A percentile compares a stretch with the other conserved stretches of the same genome.
Evolutionary conservation across 2,329 filamentous ascomycete genomes (phyloP).

Genomic region (Alternaria incomplexa): DNA sequence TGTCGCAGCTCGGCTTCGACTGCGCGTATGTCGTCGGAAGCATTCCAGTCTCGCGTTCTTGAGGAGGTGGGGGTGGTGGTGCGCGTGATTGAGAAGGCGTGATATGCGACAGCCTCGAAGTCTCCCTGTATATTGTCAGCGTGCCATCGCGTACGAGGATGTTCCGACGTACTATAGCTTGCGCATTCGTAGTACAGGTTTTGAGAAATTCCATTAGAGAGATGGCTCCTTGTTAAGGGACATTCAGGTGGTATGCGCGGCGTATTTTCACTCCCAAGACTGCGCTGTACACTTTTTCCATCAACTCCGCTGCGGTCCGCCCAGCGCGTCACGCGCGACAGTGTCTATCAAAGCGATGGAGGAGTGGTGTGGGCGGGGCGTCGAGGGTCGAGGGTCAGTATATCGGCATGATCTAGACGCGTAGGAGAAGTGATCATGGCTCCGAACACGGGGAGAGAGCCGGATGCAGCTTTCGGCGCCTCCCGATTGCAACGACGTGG

Average conservation of each 20-base stretch:
- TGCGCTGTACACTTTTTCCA: conserved; percentile 45
- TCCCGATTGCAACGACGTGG: background rate
- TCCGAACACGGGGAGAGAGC: conserved; percentile 14
- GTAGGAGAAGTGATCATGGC: conserved; percentile 32
- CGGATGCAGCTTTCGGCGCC: background rate
- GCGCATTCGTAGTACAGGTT: conserved; percentile 47
- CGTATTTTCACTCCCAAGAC: conserved; percentile 41
- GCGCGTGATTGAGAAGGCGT: conserved; percentile 43
- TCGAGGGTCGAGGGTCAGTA: conserved; percentile 23
- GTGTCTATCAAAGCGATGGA: conserved; percentile 12
- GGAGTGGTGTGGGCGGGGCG: conserved; percentile 4
- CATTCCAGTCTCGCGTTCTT: conserved; percentile 20
- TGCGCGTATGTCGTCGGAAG: conserved; percentile 37
- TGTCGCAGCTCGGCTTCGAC: conserved; percentile 40
- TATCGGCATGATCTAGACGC: conserved; percentile 32
- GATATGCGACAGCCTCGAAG: conserved; percentile 46
- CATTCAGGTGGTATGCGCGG: conserved; percentile 46
- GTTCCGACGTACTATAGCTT: conserved; percentile 40
- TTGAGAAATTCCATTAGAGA: conserved; percentile 50
- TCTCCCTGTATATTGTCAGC: conserved; percentile 40
- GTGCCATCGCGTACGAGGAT: background rate
- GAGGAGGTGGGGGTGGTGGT: conserved; percentile 20
- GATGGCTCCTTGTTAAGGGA: conserved; percentile 43
- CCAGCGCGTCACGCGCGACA: conserved; percentile 21
- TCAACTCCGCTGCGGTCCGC: conserved; percentile 39